These are phyloP conservation scores for Boletellus deceptivus DNA, from an alignment of 1,284 basidiomycete genomes.

Conservation along the genomic window DNA sequence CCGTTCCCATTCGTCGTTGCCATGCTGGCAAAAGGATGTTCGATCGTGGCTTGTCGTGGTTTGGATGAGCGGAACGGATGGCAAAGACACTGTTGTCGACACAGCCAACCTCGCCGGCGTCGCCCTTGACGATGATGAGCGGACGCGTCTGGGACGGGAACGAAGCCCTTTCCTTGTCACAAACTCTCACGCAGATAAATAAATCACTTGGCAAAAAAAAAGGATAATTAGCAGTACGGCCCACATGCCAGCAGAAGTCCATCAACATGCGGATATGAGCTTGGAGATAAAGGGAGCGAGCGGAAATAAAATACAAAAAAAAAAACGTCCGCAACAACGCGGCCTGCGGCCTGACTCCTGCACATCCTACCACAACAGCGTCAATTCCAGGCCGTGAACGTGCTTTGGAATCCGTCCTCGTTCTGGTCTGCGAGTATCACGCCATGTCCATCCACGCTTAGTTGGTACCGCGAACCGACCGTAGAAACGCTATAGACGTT, in stretches of 20 bases:
- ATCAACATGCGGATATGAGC: neutral
- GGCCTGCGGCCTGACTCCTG: neutral
- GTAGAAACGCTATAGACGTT: slow-evolving; percentile 44
- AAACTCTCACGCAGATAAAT: slow-evolving; percentile 21
- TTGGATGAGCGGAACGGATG: neutral
- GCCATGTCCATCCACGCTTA: slow-evolving; percentile 54
- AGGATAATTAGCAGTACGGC: too few species aligned
- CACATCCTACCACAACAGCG: too few species aligned
- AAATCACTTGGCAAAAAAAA: neutral
- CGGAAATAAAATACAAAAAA: too few species aligned
- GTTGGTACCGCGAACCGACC: slow-evolving; percentile 49
- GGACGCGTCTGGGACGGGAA: too few species aligned
- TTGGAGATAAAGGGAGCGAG: too few species aligned
- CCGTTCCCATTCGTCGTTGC: slow-evolving; percentile 26
- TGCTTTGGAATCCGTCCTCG: neutral
- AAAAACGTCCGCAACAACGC: neutral
- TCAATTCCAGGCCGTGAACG: slow-evolving; percentile 52
- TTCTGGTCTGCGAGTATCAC: slow-evolving; percentile 43
- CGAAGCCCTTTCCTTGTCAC: neutral
- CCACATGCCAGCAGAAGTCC: too few species aligned
- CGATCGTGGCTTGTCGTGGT: slow-evolving; percentile 18
- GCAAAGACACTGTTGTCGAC: slow-evolving; percentile 5
- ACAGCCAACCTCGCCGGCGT: slow-evolving; percentile 12
- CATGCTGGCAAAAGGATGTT: slow-evolving; percentile 13
- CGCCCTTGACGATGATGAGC: slow-evolving; percentile 26